Conservation (phyloP, 805 yeast species). For the Saturnispora gosingensis region DNA sequence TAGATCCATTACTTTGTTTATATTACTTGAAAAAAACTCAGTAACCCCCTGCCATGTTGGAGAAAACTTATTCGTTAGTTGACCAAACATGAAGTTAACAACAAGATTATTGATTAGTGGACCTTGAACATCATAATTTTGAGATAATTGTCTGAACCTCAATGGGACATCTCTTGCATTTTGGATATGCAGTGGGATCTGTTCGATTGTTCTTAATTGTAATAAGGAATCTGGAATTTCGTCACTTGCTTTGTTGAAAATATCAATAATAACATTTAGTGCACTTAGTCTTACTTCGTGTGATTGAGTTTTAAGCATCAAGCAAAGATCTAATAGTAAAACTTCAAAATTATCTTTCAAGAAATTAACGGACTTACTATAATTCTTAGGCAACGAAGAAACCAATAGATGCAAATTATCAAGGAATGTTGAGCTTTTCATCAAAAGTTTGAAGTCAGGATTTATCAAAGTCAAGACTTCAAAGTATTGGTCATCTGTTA, state of each 20-base stretch:
- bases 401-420: slow-evolving; percentile 28
- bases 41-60: slow-evolving; percentile 78
- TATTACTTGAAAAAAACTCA: slow-evolving; percentile 45
- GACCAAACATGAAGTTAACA: slow-evolving; percentile 53
- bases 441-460: slow-evolving; percentile 17
- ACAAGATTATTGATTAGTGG: slow-evolving; percentile 26
- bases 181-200: slow-evolving; percentile 57
- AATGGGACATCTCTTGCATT: slow-evolving; percentile 68
- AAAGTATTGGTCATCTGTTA: slow-evolving; percentile 12
- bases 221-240: slow-evolving; percentile 18
- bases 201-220: slow-evolving; percentile 56
- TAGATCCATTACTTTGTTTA: slow-evolving; percentile 31
- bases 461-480: slow-evolving; percentile 16
- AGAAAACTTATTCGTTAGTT: slow-evolving; percentile 63
- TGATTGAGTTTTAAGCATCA: slow-evolving; percentile 40
- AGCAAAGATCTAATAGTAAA: slow-evolving; percentile 20
- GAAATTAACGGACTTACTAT: slow-evolving; percentile 5
- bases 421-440: slow-evolving; percentile 31
- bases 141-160: slow-evolving; percentile 53
- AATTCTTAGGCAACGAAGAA: background rate
- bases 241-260: slow-evolving; percentile 27
- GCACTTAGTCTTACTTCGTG: slow-evolving; percentile 42
- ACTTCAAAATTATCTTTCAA: slow-evolving; percentile 7
- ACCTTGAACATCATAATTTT: slow-evolving; percentile 27
- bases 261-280: slow-evolving; percentile 31